Conservation (phyloP, 352 stramenopile species). For the Phytophthora melonis region DNA sequence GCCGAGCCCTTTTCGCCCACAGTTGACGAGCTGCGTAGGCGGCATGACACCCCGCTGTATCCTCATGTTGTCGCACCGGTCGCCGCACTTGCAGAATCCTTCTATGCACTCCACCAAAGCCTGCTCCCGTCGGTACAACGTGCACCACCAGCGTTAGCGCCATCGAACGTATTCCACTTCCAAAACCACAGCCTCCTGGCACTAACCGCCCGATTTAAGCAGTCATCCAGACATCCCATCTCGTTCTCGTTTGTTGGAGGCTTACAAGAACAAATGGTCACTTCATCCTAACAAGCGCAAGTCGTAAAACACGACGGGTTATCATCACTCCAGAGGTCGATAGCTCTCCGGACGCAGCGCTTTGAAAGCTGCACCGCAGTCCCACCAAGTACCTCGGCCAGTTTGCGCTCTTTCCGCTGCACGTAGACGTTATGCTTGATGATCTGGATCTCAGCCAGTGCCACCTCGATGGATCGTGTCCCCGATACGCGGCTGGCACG, state of each 20-base stretch:
- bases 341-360: not conserved
- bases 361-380: not conserved
- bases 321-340: not conserved
- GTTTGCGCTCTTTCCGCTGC: slow-evolving; percentile 63
- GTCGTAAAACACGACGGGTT: slow-evolving; percentile 1
- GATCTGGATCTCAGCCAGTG: slow-evolving; percentile 76
- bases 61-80: slow-evolving; percentile 77
- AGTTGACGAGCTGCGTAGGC: slow-evolving; percentile 55
- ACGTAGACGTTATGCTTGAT: slow-evolving; percentile 81
- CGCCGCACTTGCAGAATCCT: slow-evolving; percentile 68
- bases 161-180: not conserved
- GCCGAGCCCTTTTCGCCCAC: slow-evolving; percentile 71
- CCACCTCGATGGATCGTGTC: slow-evolving; percentile 72
- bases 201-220: slow-evolving; percentile 76
- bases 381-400: slow-evolving; percentile 48
- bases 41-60: slow-evolving; percentile 78
- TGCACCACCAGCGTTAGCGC: not conserved
- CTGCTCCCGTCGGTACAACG: slow-evolving; percentile 25
- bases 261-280: slow-evolving; percentile 67
- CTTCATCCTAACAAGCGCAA: slow-evolving; percentile 62
- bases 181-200: not conserved
- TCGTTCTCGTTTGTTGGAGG: slow-evolving; percentile 42
- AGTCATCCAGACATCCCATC: slow-evolving; percentile 77
- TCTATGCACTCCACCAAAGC: slow-evolving; percentile 74
- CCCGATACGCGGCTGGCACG: slow-evolving; percentile 69